Percentiles rank a stretch among this genome's conserved stretches.
These are phyloP conservation scores for Clavispora carvajalis DNA, from an alignment of 805 yeast genomes.

Conservation along the genomic window DNA sequence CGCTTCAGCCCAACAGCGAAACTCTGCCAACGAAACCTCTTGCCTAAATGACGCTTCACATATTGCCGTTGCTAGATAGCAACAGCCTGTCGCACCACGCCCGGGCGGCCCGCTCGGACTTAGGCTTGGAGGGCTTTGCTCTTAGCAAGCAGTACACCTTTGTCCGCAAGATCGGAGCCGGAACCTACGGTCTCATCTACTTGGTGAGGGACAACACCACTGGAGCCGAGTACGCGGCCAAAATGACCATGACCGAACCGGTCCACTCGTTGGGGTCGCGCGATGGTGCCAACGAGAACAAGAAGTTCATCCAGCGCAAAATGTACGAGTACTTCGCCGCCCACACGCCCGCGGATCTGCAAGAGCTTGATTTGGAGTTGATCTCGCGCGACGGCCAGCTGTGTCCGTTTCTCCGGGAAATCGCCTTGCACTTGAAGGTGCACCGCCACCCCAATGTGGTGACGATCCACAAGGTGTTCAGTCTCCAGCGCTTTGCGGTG, in stretches of 20 bases:
- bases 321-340: constrained; percentile 7
- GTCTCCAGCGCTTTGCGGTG: constrained; percentile 46
- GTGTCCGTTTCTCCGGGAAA: constrained; percentile 52
- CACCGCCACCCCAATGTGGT: constrained; percentile 77
- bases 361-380: constrained; percentile 18
- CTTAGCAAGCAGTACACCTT: constrained; percentile 57
- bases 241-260: constrained; percentile 54
- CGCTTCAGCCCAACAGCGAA: too few species aligned
- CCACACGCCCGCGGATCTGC: constrained; percentile 3
- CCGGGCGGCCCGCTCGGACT: constrained; percentile 60
- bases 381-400: constrained; percentile 22
- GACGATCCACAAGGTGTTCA: constrained; percentile 68
- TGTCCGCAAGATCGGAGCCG: constrained; percentile 42
- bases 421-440: constrained; percentile 66
- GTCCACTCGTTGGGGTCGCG: constrained; percentile 56
- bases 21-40: too few species aligned
- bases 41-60: constrained; percentile 40
- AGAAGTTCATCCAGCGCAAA: constrained; percentile 45
- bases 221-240: constrained; percentile 58
- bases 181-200: constrained; percentile 38
- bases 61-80: constrained; percentile 61
- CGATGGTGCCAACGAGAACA: constrained; percentile 57
- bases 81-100: constrained; percentile 17
- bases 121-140: constrained; percentile 71
- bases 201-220: constrained; percentile 47